These are phyloP conservation scores for Peterozyma toletana DNA, from an alignment of 805 yeast species.

Conservation along the genomic window DNA sequence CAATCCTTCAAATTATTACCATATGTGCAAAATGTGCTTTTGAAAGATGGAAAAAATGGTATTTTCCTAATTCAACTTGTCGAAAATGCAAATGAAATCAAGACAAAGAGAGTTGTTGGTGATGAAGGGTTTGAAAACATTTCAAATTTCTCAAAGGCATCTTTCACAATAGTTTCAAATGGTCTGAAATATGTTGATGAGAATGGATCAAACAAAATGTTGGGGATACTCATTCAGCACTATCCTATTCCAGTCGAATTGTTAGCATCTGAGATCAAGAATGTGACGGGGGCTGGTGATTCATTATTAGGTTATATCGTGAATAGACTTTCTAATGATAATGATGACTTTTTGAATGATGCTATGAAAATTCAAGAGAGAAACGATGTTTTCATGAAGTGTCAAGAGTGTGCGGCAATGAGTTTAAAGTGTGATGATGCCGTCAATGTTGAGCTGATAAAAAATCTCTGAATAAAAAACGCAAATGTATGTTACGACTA, in stretches of 20 bases:
- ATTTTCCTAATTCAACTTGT: conserved; percentile 36
- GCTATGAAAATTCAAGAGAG: conserved; percentile 10
- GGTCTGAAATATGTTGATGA: conserved; percentile 7
- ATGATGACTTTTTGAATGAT: conserved; percentile 6
- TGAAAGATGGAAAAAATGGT: conserved; percentile 67
- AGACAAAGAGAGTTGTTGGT: conserved; percentile 17
- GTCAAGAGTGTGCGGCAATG: conserved; percentile 18
- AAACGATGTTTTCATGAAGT: conserved; percentile 13
- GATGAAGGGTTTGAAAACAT: conserved; percentile 14
- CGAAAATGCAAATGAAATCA: conserved; percentile 19
- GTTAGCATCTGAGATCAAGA: conserved; percentile 33
- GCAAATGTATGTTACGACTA: no score
- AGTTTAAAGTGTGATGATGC: conserved; percentile 16
- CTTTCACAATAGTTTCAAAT: conserved; percentile 13
- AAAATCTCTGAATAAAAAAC: not conserved
- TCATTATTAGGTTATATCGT: conserved; percentile 62
- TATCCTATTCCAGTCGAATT: conserved; percentile 35
- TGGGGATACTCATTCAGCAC: conserved; percentile 61
- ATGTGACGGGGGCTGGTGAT: conserved; percentile 90
- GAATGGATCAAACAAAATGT: conserved; percentile 17
- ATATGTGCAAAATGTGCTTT: conserved; percentile 53
- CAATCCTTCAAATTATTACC: conserved; percentile 71
- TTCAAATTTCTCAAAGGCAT: conserved; percentile 4
- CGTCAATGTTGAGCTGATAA: conserved; percentile 14
- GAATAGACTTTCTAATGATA: conserved; percentile 26